phyloP scores from a whole-genome alignment of 1,284 basidiomycete species.

The Stygiomarasmius scandens region DNA sequence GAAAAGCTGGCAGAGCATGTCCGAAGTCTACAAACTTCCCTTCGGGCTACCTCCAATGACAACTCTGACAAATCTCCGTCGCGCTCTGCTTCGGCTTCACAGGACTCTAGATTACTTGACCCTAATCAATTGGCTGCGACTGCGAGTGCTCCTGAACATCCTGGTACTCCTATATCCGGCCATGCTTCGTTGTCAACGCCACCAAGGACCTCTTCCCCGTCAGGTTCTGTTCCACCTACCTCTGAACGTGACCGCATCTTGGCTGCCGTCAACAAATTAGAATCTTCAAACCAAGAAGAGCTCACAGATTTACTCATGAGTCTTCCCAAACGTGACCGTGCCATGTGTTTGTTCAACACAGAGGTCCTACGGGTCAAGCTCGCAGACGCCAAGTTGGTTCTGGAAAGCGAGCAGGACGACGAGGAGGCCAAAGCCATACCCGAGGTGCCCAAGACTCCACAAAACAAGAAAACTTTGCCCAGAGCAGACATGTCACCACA shows the following conservation, averaged over 20 bases:
- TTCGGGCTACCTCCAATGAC: slow-evolving; percentile 31
- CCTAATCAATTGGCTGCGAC: slow-evolving; percentile 65
- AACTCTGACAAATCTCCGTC: slow-evolving; percentile 41
- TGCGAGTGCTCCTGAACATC: slow-evolving; percentile 81
- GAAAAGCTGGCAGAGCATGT: slow-evolving; percentile 67
- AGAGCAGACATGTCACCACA: slow-evolving; percentile 56
- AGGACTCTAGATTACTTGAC: slow-evolving; percentile 66
- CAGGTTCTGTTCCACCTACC: slow-evolving; percentile 69
- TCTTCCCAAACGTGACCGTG: slow-evolving; percentile 85
- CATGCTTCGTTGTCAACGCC: slow-evolving; percentile 73
- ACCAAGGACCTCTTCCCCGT: slow-evolving; percentile 78
- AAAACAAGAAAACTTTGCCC: slow-evolving; percentile 53
- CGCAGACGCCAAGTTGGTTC: slow-evolving; percentile 78
- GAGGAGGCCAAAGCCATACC: slow-evolving; percentile 41
- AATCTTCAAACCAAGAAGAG: slow-evolving; percentile 56
- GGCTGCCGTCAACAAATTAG: slow-evolving; percentile 66
- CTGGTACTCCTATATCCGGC: slow-evolving; percentile 78
- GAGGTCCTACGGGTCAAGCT: slow-evolving; percentile 81
- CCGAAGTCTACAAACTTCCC: slow-evolving; percentile 42
- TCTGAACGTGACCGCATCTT: slow-evolving; percentile 78
- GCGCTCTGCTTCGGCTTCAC: slow-evolving; percentile 54
- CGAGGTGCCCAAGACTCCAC: slow-evolving; percentile 59
- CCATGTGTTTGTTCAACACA: slow-evolving; percentile 86
- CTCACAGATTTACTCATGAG: slow-evolving; percentile 82
- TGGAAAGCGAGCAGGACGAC: slow-evolving; percentile 70